Base-by-base conservation (phyloP, 176 grass and related monocot species). In the Hyparrhenia diplandra region DNA sequence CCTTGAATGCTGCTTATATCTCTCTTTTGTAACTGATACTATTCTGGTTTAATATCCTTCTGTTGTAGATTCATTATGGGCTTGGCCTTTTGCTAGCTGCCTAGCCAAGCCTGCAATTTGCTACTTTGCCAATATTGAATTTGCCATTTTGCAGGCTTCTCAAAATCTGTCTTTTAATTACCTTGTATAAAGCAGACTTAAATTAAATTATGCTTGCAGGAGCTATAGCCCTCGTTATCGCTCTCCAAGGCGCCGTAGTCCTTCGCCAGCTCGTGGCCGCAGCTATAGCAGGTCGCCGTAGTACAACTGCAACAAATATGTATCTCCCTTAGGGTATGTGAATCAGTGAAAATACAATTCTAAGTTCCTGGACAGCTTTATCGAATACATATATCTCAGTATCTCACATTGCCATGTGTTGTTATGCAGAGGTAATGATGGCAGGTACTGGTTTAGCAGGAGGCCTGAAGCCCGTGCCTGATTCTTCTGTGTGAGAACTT, bases 211-310 rank as follows among this genome's bases (percentile, higher is more conserved):
- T 90, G 21, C 37, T 64, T 64, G 25, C 84, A 98, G 92, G 88
- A 98, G 96, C 39, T 91, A 89, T 52, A 98, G 95, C 76, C 95
- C 95, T 66, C 88, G 75, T 73, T 83, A 83, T 27, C 92, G 95
- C 63, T 98, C 95, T 85, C 95, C 92, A 66, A 91, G 85, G 84
- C 92, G 81, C 20, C 87, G 71, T 54, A 98, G 92, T 87, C 64
- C 84, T 25, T 93, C 92, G 5, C 95, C 95, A 29, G 81, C 68
- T 76, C 88, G 88, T 68, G 86, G 82, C 1, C 87, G 88, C 73
- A 95, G 86, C 73, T 69, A 87, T 37, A 98, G 95, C 86, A 92
- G 82, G 84, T 98, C 95, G 42, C 95, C 90, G 28, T 58, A 67
- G 8, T 77, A 46, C 66, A 73, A 52, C 32, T 66, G 66, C 46